phyloP scores from a whole-genome alignment of 495 filamentous ascomycete species.

The Talaromyces trachyspermus region DNA sequence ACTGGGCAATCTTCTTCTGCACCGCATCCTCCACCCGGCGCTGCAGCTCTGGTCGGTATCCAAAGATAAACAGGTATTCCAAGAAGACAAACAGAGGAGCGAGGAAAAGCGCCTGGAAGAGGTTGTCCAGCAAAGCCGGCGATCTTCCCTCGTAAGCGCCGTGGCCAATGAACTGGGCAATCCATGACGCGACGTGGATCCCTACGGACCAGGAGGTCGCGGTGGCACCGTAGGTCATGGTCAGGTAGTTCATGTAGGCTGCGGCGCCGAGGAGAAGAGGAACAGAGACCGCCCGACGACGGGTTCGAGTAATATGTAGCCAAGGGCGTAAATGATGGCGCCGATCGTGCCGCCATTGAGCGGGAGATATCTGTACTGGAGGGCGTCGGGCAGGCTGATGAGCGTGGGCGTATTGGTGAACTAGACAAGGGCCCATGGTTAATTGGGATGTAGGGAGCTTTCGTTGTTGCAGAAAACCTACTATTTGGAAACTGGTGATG shows the following conservation, averaged over 20 bases:
- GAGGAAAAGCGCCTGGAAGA: conserved; percentile 85
- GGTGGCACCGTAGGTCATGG: conserved; percentile 52
- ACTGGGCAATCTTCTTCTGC: conserved; percentile 47
- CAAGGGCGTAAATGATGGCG: conserved; percentile 60
- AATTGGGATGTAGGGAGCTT: neutral
- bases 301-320: conserved; percentile 91
- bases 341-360: conserved; percentile 73
- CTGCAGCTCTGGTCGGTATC: conserved; percentile 83
- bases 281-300: conserved; percentile 71
- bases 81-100: conserved; percentile 99
- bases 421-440: neutral
- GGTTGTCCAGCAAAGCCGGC: conserved; percentile 82
- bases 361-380: conserved; percentile 68
- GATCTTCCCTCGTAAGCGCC: conserved; percentile 83
- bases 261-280: conserved; percentile 66
- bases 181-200: conserved; percentile 68
- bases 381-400: conserved; percentile 60
- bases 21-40: conserved; percentile 70
- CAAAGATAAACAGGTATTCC: conserved; percentile 83
- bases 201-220: conserved; percentile 65
- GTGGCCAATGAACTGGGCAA: conserved; percentile 86
- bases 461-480: too few species aligned
- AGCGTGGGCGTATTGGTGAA: conserved; percentile 61
- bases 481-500: conserved; percentile 71
- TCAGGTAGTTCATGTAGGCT: conserved; percentile 67